A percentile compares a stretch with the other conserved stretches of the same genome.
Evolutionary conservation across 2,329 filamentous ascomycete species (phyloP).

Genomic region (Fusarium sp.): DNA sequence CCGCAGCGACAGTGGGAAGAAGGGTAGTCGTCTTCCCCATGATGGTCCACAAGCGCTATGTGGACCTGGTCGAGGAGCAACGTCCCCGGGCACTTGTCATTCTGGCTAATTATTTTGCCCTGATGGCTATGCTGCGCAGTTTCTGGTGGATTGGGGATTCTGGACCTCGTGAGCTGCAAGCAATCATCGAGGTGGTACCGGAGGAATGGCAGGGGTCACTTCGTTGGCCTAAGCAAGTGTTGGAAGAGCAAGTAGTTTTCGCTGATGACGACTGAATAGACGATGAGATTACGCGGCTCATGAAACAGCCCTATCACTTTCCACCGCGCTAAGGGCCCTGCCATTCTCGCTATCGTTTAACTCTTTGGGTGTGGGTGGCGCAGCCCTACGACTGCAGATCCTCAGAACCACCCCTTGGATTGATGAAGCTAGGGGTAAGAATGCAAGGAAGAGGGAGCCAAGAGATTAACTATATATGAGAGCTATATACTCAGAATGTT

Average conservation of each 20-base stretch:
- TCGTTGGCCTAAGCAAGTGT: slow-evolving; percentile 11
- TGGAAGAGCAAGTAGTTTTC: not conserved
- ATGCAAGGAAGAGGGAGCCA: not conserved
- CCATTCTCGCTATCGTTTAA: slow-evolving; percentile 14
- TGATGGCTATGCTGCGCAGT: slow-evolving; percentile 19
- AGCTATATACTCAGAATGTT: not conserved
- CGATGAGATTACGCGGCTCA: not conserved
- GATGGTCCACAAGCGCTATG: slow-evolving; percentile 28
- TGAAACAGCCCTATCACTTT: not conserved
- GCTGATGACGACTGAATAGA: not conserved
- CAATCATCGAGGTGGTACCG: slow-evolving; percentile 19
- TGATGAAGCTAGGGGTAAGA: not conserved
- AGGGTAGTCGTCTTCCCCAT: slow-evolving; percentile 34
- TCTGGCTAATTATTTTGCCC: slow-evolving; percentile 37
- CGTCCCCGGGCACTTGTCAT: slow-evolving; percentile 36
- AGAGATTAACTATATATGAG: not conserved
- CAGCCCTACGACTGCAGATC: not conserved
- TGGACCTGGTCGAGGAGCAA: slow-evolving; percentile 29
- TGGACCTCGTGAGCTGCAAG: slow-evolving; percentile 24
- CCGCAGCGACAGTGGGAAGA: slow-evolving; percentile 4
- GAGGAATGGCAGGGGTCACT: slow-evolving; percentile 13
- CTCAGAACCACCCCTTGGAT: not conserved
- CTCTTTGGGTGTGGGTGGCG: not conserved
- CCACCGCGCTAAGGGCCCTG: not conserved
- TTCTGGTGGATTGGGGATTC: slow-evolving; percentile 36